Conservation (phyloP, 1,284 basidiomycete genomes). For the Pholiota adiposa region DNA sequence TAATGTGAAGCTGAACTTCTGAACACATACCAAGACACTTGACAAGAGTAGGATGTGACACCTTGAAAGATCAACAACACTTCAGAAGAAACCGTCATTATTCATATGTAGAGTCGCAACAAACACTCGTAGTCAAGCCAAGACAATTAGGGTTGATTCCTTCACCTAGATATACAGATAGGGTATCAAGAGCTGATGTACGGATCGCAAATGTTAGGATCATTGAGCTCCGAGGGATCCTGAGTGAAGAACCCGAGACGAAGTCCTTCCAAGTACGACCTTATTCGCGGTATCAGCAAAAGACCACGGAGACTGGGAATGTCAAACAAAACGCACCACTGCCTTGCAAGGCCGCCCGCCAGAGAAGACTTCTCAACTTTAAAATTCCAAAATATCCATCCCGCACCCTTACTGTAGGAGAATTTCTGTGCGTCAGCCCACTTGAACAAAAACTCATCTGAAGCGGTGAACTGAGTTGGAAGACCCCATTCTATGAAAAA, state of each 20-base stretch:
- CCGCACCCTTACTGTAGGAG: slow-evolving; percentile 61
- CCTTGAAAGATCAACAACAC: too few relatives aligned
- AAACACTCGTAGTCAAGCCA: too few relatives aligned
- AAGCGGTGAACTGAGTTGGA: slow-evolving; percentile 67
- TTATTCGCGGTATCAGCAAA: slow-evolving; percentile 28
- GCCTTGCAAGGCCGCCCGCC: slow-evolving; percentile 53
- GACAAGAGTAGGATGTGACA: too few relatives aligned
- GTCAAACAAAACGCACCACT: slow-evolving; percentile 51
- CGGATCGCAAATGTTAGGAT: slow-evolving; percentile 60
- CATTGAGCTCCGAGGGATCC: slow-evolving; percentile 58
- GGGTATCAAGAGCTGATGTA: slow-evolving; percentile 16
- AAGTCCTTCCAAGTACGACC: slow-evolving; percentile 76
- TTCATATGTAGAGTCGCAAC: too few relatives aligned
- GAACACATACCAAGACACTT: too few relatives aligned
- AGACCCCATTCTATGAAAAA: slow-evolving; percentile 64
- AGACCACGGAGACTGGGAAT: slow-evolving; percentile 24
- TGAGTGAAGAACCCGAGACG: slow-evolving; percentile 61
- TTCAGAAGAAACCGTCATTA: too few relatives aligned
- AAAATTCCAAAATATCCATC: slow-evolving; percentile 87
- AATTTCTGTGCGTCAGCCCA: slow-evolving; percentile 86
- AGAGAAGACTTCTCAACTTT: slow-evolving; percentile 61
- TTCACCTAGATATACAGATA: neutral
- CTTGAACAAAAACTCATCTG: slow-evolving; percentile 61
- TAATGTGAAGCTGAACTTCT: too few relatives aligned
- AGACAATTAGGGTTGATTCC: neutral